Base-by-base conservation (phyloP, 345 rosid species). In the Lagerstroemia speciosa region DNA sequence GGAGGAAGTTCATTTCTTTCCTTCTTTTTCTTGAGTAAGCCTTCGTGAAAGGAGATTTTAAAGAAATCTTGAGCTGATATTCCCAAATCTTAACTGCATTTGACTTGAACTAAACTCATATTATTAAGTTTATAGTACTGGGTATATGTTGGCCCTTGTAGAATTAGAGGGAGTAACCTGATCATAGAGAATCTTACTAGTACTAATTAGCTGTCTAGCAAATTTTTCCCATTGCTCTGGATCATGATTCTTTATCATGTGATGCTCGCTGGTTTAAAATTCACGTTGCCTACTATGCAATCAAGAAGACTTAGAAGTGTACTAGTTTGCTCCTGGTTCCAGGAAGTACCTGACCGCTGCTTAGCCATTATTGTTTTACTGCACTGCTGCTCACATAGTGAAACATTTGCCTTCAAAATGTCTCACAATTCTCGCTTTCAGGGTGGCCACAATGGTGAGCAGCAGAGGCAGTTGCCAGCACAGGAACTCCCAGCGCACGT, bases 401-500 rank as follows among this genome's bases (percentile, higher is more conserved):
- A 58, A 58, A 15, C 1, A 58, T 14, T 3, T 30, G 19, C 63
- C 32, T 11, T 58, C 32, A 14, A 29, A 58, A 58, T 58, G 63
- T 58, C 32, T 7, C 27, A 6, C 20, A 26, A n/a, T n/a, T 58
- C 30, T 26, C 38, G 2, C 29, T 75, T 73, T 71, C 69, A 87
- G 86, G 81, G 81, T 77, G 82, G 78, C 69, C 73, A 78, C 70
- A 83, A 78, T 69, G 71, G 81, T 45, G 88, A 80, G 81, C 85
- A 75, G 79, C 88, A 86, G 68, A 82, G 90, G 73, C 84, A 83
- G 79, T 74, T 81, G 77, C 76, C 79, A 74, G 75, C 75, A 69
- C 84, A 84, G 31, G 92, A 91, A 76, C 88, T 84, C 73, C 83
- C 82, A 76, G 81, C 87, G 88, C 97, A 88, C 80, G 85, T 78